phyloP scores from a whole-genome alignment of 148 eudicot species.

The Amaranthus cruentus region DNA sequence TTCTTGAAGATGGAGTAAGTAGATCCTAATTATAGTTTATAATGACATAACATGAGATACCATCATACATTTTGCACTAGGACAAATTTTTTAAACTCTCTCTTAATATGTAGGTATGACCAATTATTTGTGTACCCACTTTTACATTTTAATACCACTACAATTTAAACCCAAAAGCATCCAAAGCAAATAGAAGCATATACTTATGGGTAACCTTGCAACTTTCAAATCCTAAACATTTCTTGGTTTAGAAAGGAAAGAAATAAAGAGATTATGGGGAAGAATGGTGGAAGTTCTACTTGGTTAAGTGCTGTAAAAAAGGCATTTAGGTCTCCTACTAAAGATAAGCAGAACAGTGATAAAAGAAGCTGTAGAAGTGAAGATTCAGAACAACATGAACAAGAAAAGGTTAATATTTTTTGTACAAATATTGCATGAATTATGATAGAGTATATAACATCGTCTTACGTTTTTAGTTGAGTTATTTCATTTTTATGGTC shows the following conservation, averaged over 20 bases:
- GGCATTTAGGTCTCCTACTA: constrained; percentile 61
- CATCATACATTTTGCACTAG: background rate
- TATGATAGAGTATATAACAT: too few species aligned
- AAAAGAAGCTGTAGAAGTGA: constrained; percentile 46
- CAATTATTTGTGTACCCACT: constrained; percentile 21
- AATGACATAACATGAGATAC: constrained; percentile 4
- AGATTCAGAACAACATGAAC: constrained; percentile 55
- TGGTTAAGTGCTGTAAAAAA: constrained; percentile 66
- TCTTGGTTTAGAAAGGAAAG: background rate
- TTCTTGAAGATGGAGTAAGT: too few species aligned
- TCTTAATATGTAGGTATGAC: background rate
- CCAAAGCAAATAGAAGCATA: background rate
- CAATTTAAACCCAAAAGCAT: constrained; percentile 2
- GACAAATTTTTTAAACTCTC: background rate
- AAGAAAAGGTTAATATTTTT: constrained; percentile 47
- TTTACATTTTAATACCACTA: constrained; percentile 5
- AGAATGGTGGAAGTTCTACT: constrained; percentile 44
- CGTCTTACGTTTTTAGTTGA: too few species aligned
- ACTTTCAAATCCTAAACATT: background rate
- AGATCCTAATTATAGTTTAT: constrained; percentile 7
- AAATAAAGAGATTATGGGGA: constrained; percentile 39
- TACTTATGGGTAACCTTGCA: background rate
- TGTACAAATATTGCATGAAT: too few species aligned
- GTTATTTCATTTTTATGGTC: too few species aligned
- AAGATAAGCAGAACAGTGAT: constrained; percentile 23